Conservation (phyloP, 2,329 filamentous ascomycete genomes). For the Arthrobotrys iridis region DNA sequence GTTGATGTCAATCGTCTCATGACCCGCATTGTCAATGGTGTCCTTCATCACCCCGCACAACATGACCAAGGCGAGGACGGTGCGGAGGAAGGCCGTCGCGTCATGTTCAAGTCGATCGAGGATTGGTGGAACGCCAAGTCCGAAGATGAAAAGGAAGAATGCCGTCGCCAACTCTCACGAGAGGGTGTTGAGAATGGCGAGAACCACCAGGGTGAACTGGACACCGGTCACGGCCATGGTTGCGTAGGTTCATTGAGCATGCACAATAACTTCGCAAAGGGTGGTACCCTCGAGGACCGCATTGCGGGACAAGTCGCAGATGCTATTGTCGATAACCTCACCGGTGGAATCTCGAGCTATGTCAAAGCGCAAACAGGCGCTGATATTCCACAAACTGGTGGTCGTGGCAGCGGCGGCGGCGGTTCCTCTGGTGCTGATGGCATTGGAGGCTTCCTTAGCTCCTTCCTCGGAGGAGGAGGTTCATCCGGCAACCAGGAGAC, state of each 20-base stretch:
- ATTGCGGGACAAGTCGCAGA: slow-evolving; percentile 66
- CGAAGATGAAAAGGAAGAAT: slow-evolving; percentile 71
- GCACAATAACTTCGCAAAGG: slow-evolving; percentile 69
- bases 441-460: slow-evolving; percentile 75
- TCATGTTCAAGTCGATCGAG: slow-evolving; percentile 82
- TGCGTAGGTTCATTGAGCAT: slow-evolving; percentile 79
- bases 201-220: slow-evolving; percentile 83
- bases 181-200: slow-evolving; percentile 78
- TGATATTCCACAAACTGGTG: slow-evolving; percentile 46
- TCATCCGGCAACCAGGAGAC: slow-evolving; percentile 65
- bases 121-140: slow-evolving; percentile 81
- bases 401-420: slow-evolving; percentile 61
- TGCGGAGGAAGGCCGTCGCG: slow-evolving; percentile 74
- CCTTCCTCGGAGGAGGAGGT: slow-evolving; percentile 70
- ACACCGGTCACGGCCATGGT: slow-evolving; percentile 84
- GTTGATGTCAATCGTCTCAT: slow-evolving; percentile 76
- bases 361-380: slow-evolving; percentile 59
- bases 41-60: slow-evolving; percentile 88
- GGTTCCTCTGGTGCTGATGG: slow-evolving; percentile 67
- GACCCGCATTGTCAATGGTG: slow-evolving; percentile 79
- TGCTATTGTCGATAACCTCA: slow-evolving; percentile 56
- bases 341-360: slow-evolving; percentile 59
- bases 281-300: slow-evolving; percentile 69
- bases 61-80: slow-evolving; percentile 76
- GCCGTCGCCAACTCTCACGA: slow-evolving; percentile 79